Conservation (phyloP, 2,329 filamentous ascomycete genomes). For the Arthrinium phaeospermum region DNA sequence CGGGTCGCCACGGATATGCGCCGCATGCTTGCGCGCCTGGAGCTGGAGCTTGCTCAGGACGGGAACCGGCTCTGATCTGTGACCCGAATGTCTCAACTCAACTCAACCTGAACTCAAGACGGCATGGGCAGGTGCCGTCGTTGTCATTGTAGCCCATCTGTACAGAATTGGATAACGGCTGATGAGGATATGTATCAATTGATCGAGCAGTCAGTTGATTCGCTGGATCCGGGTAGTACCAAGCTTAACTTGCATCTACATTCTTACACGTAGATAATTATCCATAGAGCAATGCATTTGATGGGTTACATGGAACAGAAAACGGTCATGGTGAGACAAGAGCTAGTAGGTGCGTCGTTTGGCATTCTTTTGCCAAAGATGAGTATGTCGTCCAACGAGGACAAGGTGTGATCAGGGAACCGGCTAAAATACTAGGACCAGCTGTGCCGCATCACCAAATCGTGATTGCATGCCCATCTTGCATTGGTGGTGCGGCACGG, state of each 20-base stretch:
- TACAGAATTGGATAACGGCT: background rate
- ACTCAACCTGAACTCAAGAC: background rate
- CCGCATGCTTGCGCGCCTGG: background rate
- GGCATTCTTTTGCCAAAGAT: background rate
- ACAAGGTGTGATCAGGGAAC: background rate
- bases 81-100: background rate
- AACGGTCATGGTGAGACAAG: background rate
- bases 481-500: background rate
- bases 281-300: background rate
- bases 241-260: background rate
- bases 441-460: background rate
- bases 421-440: background rate
- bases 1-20: background rate
- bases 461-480: slow-evolving; percentile 3
- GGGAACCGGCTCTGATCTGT: background rate
- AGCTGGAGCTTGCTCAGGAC: background rate
- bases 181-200: background rate
- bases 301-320: background rate
- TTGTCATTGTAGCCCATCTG: background rate
- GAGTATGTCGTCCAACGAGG: background rate
- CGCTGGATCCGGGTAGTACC: background rate
- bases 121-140: background rate
- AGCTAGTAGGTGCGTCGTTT: background rate
- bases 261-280: background rate
- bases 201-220: background rate